Conservation (phyloP, 306 rosid genomes). For the Rosa multiflora region DNA sequence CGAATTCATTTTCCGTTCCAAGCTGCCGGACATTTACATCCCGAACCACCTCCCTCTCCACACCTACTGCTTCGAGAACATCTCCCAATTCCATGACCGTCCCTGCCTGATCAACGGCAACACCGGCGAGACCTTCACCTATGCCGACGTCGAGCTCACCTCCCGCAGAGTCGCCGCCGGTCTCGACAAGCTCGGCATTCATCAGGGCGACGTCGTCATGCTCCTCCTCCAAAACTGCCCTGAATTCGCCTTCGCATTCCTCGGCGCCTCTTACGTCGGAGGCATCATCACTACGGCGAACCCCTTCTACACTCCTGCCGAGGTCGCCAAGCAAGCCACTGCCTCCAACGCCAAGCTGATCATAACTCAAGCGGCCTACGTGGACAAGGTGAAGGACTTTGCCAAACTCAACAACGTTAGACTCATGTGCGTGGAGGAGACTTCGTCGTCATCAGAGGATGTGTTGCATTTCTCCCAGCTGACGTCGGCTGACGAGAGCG, state of each 20-base stretch:
- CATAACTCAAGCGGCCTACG: constrained; percentile 43
- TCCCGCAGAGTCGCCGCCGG: constrained; percentile 60
- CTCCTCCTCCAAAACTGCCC: constrained; percentile 75
- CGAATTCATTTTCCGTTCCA: constrained; percentile 68
- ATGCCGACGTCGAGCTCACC: constrained; percentile 48
- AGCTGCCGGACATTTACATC: constrained; percentile 72
- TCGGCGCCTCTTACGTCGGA: constrained; percentile 60
- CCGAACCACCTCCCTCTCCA: constrained; percentile 78
- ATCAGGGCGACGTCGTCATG: constrained; percentile 63
- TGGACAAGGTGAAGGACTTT: constrained; percentile 43
- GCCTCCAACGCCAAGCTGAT: constrained; percentile 49
- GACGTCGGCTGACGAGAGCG: constrained; percentile 40
- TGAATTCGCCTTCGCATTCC: constrained; percentile 59
- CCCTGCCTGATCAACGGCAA: constrained; percentile 70
- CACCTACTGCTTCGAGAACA: constrained; percentile 65
- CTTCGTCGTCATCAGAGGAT: neutral
- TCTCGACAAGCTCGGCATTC: constrained; percentile 48
- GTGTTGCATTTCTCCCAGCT: constrained; percentile 36
- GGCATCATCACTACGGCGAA: constrained; percentile 63
- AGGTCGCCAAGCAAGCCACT: constrained; percentile 52
- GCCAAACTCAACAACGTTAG: constrained; percentile 22
- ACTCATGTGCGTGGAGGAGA: constrained; percentile 38
- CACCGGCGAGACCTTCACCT: constrained; percentile 47
- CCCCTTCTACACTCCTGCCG: constrained; percentile 60
- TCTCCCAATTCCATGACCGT: constrained; percentile 46